phyloP scores from a whole-genome alignment of 768 basidiomycete species.

The Phaeotremella fagi region DNA sequence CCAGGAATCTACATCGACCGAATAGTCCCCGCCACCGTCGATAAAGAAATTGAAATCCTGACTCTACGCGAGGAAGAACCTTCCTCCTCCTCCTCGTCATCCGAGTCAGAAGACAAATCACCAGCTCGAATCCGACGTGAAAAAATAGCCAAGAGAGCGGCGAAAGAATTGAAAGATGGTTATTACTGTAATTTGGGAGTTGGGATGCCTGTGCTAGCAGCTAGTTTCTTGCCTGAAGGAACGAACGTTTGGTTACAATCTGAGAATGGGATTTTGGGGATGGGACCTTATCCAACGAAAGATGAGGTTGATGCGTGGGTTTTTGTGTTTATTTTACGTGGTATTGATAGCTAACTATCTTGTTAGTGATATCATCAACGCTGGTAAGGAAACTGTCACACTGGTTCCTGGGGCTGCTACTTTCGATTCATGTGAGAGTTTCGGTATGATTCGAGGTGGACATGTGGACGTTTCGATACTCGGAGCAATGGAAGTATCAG shows the following conservation, averaged over 20 bases:
- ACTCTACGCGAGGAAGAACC: slow-evolving; percentile 29
- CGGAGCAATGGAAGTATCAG: slow-evolving; percentile 86
- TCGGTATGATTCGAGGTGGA: slow-evolving; percentile 96
- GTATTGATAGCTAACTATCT: background rate
- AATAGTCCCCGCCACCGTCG: slow-evolving; percentile 40
- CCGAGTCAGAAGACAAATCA: background rate
- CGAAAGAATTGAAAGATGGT: slow-evolving; percentile 45
- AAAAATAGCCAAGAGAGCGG: slow-evolving; percentile 42
- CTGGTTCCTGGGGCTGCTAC: slow-evolving; percentile 84
- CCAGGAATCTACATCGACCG: slow-evolving; percentile 46
- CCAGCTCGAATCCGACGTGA: slow-evolving; percentile 19
- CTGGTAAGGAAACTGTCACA: slow-evolving; percentile 57
- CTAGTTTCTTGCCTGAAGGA: slow-evolving; percentile 47
- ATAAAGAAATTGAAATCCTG: slow-evolving; percentile 44
- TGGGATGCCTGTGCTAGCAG: slow-evolving; percentile 50
- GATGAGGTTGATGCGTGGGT: slow-evolving; percentile 49
- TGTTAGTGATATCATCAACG: slow-evolving; percentile 45
- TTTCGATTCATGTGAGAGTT: slow-evolving; percentile 90
- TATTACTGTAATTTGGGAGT: slow-evolving; percentile 50
- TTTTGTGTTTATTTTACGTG: background rate
- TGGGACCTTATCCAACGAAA: slow-evolving; percentile 50
- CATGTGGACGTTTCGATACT: slow-evolving; percentile 91
- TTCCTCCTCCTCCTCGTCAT: slow-evolving; percentile 3
- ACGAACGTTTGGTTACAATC: slow-evolving; percentile 50
- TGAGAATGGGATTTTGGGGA: slow-evolving; percentile 51